Percentiles rank a stretch among this genome's conserved stretches.
Evolutionary conservation across 164 flowering plant species (phyloP).

Genomic region (Euptelea pleiosperma): DNA sequence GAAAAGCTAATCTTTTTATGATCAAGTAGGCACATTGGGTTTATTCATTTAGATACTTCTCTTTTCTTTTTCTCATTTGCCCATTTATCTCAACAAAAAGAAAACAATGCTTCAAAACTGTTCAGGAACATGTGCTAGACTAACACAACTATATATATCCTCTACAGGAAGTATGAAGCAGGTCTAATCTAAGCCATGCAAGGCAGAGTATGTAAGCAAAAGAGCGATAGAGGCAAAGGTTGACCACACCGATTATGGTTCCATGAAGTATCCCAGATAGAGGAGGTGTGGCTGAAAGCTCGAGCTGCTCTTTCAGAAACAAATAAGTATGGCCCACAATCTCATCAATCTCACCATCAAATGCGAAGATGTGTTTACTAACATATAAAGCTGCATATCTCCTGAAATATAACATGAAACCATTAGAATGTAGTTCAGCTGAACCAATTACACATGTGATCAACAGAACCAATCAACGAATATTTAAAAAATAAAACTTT

Average conservation of each 20-base stretch:
- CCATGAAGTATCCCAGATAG: slow-evolving; percentile 76
- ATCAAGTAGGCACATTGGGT: too few species aligned
- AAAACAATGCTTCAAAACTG: too few species aligned
- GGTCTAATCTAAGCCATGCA: background rate
- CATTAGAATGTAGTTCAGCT: background rate
- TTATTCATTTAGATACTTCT: too few species aligned
- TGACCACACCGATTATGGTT: slow-evolving; percentile 61
- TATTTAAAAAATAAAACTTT: background rate
- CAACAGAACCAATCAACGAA: background rate
- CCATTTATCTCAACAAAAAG: too few species aligned
- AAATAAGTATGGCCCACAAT: slow-evolving; percentile 71
- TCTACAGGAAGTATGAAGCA: too few species aligned
- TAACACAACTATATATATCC: too few species aligned
- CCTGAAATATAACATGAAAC: slow-evolving; percentile 37
- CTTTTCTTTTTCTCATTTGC: too few species aligned
- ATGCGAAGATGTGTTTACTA: slow-evolving; percentile 44
- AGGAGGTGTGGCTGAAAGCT: slow-evolving; percentile 51
- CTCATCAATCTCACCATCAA: slow-evolving; percentile 62
- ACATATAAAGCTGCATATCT: slow-evolving; percentile 63
- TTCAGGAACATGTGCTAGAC: too few species aligned
- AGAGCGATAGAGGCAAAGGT: background rate
- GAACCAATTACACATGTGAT: background rate
- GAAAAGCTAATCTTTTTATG: too few species aligned
- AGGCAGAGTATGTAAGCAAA: background rate
- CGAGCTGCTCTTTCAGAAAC: slow-evolving; percentile 79